phyloP scores from a whole-genome alignment of 1,139 yeast species.

The Yamadazyma epiphylla region DNA sequence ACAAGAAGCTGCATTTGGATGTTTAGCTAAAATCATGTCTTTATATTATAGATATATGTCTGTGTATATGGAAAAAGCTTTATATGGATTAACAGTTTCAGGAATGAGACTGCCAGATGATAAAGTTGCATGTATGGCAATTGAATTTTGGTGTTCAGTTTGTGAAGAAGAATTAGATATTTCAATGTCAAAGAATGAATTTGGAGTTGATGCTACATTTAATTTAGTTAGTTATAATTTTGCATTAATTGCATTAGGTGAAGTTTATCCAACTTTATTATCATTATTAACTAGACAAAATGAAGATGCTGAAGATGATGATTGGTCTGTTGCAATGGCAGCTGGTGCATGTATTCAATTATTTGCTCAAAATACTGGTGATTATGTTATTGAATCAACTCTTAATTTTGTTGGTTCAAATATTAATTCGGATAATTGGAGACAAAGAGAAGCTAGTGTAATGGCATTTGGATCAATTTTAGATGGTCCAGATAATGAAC shows the following conservation, averaged over 20 bases:
- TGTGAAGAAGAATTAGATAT: slow-evolving; percentile 94
- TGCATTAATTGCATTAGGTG: slow-evolving; percentile 78
- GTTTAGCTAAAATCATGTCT: slow-evolving; percentile 89
- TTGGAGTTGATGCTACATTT: slow-evolving; percentile 29
- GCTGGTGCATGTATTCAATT: slow-evolving; percentile 96
- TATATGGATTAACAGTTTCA: slow-evolving; percentile 81
- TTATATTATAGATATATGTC: slow-evolving; percentile 86
- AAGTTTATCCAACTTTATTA: slow-evolving; percentile 84
- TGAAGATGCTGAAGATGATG: slow-evolving; percentile 90
- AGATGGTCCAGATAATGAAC: slow-evolving; percentile 86
- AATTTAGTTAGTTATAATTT: slow-evolving; percentile 59
- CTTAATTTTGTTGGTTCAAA: slow-evolving; percentile 77
- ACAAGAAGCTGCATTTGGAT: slow-evolving; percentile 95
- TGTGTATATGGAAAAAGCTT: slow-evolving; percentile 95
- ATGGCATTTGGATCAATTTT: slow-evolving; percentile 98
- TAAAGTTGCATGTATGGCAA: slow-evolving; percentile 95
- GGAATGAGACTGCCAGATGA: slow-evolving; percentile 91
- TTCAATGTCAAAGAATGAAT: slow-evolving; percentile 62
- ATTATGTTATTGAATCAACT: slow-evolving; percentile 81
- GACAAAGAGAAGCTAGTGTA: slow-evolving; percentile 92
- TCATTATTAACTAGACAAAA: slow-evolving; percentile 81
- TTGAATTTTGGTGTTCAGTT: slow-evolving; percentile 96
- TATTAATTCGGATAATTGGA: slow-evolving; percentile 63
- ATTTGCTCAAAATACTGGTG: slow-evolving; percentile 87
- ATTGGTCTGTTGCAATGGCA: slow-evolving; percentile 98